Base-by-base conservation (phyloP, 139 green algal genomes). In the Closterium sp. region DNA sequence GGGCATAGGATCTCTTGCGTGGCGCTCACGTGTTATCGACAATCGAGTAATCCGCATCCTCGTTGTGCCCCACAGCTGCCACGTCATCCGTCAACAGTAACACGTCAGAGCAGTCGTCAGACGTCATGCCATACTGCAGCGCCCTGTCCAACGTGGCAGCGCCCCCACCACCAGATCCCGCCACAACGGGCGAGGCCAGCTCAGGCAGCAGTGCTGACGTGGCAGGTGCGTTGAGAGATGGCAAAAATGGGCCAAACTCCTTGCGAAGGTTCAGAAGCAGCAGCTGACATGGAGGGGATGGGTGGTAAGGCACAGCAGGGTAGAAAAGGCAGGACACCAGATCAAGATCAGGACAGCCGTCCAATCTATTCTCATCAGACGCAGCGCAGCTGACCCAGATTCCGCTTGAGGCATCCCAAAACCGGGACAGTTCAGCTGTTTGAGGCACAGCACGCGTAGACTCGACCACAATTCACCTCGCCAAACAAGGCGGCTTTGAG, bases 201-300 rank as follows among this genome's bases (percentile, higher is more conserved):
- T 62, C 42, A 13, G 42, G 42, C 42, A 62, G 42, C 5, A 62
- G 5, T 62, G 42, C 42, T 62, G 42, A 62, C 42, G 42, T 62
- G 42, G 42, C 42, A 62, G 42, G 42, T 62, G 42, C 7, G 7
- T 62, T 62, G 42, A 62, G 42, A 62, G 42, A 62, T 5, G 50
- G 89, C 21, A 92, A 9, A 34, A 92, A 93, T 13, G 91, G 91
- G 17, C 30, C 87, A 92, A 93, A 73, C 73, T 93, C 91, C 86
- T 93, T 93, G 34, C 87, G 30, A n/a, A 93, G 87, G 6, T 93
- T 93, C 27, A 93, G 27, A 34, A 93, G 86, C 22, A 93, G 27
- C 70, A 92, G 62, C 89, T 92, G 89, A 62, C 70, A 34, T 30
- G 31, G 31, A 84, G 17, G 34, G 62, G 89, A 9, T 42, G 30